Evolutionary conservation across 805 yeast species (phyloP).

Genomic region (Saccharomycopsis sp.): DNA sequence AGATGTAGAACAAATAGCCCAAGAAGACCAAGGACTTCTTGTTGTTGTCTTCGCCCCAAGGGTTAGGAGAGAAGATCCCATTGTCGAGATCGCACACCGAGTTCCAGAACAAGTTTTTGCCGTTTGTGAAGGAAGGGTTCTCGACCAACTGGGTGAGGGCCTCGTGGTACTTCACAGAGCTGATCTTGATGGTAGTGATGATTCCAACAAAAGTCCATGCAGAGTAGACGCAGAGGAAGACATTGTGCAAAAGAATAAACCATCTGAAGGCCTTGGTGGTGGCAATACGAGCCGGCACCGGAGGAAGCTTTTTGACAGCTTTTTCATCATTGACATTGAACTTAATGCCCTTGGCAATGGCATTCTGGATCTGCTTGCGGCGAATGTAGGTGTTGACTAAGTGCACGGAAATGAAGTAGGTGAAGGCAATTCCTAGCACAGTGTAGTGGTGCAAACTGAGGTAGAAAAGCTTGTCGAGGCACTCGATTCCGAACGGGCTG

Average conservation of each 20-base stretch:
- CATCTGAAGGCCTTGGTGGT: slow-evolving; percentile 39
- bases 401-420: slow-evolving; percentile 55
- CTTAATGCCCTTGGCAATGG: slow-evolving; percentile 25
- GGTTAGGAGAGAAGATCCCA: slow-evolving; percentile 43
- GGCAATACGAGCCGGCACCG: slow-evolving; percentile 49
- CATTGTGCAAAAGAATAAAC: slow-evolving; percentile 54
- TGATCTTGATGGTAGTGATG: slow-evolving; percentile 42
- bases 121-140: slow-evolving; percentile 21
- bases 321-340: slow-evolving; percentile 23
- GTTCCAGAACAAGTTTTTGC: slow-evolving; percentile 46
- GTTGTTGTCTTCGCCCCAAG: slow-evolving; percentile 16
- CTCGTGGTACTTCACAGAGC: slow-evolving; percentile 28
- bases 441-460: slow-evolving; percentile 26
- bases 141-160: slow-evolving; percentile 22
- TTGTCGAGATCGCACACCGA: slow-evolving; percentile 52
- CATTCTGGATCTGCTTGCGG: slow-evolving; percentile 36
- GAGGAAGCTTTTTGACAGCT: slow-evolving; percentile 34
- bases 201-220: slow-evolving; percentile 69
- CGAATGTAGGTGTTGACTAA: slow-evolving; percentile 40
- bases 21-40: slow-evolving; percentile 44
- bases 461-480: slow-evolving; percentile 7
- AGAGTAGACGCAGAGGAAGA: slow-evolving; percentile 57
- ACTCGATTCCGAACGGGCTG: background rate
- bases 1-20: slow-evolving; percentile 61
- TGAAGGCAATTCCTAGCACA: slow-evolving; percentile 50